A percentile compares a stretch with the other conserved stretches of the same genome.
Evolutionary conservation across 495 filamentous ascomycete species (phyloP).

Genomic region (Penicillium malachiteum): DNA sequence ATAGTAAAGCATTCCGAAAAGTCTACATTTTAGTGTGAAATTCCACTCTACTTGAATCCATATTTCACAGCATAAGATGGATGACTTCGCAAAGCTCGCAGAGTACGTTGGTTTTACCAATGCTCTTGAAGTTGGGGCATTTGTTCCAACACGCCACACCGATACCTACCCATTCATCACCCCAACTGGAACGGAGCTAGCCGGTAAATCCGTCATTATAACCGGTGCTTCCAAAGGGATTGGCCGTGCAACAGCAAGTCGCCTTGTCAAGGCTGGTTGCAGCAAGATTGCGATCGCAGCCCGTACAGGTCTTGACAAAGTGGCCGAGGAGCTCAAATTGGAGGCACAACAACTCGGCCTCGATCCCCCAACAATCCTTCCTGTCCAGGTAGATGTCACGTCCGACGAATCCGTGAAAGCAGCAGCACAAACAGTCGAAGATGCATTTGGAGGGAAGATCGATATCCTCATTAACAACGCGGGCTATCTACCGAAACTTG

Average conservation of each 20-base stretch:
- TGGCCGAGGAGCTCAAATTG: constrained; percentile 30
- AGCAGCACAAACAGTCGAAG: constrained; percentile 27
- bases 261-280: constrained; percentile 48
- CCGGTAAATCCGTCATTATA: constrained; percentile 45
- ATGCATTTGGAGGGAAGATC: constrained; percentile 29
- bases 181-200: constrained; percentile 23
- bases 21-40: neutral
- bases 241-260: constrained; percentile 41
- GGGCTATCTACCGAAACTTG: constrained; percentile 37
- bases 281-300: constrained; percentile 47
- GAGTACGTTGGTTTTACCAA: neutral
- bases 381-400: constrained; percentile 44
- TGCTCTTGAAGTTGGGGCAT: neutral
- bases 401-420: constrained; percentile 32
- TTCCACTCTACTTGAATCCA: too few species aligned
- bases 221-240: constrained; percentile 52
- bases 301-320: constrained; percentile 37
- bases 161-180: constrained; percentile 50
- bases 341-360: constrained; percentile 37
- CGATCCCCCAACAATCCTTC: constrained; percentile 38
- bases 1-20: too few species aligned
- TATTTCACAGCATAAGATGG: neutral
- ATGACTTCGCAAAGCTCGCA: neutral
- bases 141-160: constrained; percentile 1
- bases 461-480: constrained; percentile 60